Percentiles rank a stretch among this genome's conserved stretches.
Evolutionary conservation across 1,284 basidiomycete species (phyloP).

Genomic region (Boletellus sp.): DNA sequence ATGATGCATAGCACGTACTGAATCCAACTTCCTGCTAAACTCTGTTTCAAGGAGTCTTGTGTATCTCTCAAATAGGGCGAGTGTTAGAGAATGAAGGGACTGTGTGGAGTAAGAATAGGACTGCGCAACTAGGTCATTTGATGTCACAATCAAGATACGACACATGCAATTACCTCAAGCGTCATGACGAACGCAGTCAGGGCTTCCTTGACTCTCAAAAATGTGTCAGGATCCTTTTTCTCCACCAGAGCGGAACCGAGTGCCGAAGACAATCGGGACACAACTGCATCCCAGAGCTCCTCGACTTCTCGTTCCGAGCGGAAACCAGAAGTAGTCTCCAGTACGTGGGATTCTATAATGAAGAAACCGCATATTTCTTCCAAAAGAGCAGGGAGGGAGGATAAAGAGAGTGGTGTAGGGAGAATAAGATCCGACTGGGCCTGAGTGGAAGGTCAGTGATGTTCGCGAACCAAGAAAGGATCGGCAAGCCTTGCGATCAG

Average conservation of each 20-base stretch:
- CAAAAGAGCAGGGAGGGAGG: constrained; percentile 61
- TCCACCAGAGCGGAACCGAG: constrained; percentile 73
- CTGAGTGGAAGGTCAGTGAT: constrained; percentile 40
- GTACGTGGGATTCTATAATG: constrained; percentile 92
- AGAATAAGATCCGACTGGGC: constrained; percentile 96
- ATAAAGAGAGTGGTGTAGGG: constrained; percentile 61
- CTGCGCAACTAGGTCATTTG: constrained; percentile 39
- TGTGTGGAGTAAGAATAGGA: constrained; percentile 83
- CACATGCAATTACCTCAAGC: constrained; percentile 67
- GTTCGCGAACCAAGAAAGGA: constrained; percentile 3
- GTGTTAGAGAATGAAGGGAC: constrained; percentile 80
- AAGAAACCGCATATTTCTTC: constrained; percentile 99
- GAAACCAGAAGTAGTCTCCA: constrained; percentile 84
- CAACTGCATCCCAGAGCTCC: constrained; percentile 92
- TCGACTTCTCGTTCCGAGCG: constrained; percentile 89
- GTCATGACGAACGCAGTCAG: constrained; percentile 90
- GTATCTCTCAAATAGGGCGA: constrained; percentile 90
- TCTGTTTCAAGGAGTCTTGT: constrained; percentile 80
- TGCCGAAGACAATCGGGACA: constrained; percentile 71
- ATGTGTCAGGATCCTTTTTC: constrained; percentile 81
- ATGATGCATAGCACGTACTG: constrained; percentile 43
- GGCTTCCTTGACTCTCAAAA: constrained; percentile 81
- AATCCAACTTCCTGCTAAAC: constrained; percentile 80
- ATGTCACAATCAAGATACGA: background rate
- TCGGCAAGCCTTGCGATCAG: constrained; percentile 80